These are phyloP conservation scores for Taxillus chinensis DNA, from an alignment of 164 flowering plant species.

Conservation along the genomic window DNA sequence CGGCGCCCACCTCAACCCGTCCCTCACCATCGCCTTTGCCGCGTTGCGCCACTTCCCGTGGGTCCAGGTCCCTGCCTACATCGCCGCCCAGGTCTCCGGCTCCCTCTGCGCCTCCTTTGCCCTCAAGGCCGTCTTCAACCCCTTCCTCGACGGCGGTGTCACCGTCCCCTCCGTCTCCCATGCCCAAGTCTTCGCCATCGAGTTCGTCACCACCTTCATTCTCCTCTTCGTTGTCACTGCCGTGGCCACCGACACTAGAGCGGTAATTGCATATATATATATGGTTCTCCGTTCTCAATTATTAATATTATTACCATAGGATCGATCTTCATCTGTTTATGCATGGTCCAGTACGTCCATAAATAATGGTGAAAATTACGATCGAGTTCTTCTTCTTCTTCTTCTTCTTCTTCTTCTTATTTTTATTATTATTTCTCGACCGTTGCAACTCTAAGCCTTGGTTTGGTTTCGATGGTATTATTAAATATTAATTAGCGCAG, in stretches of 20 bases:
- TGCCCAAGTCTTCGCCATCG: background rate
- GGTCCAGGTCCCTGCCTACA: conserved; percentile 2
- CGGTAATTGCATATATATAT: background rate
- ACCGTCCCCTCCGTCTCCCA: background rate
- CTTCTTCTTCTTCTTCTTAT: too few species aligned
- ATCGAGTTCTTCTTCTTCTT: too few species aligned
- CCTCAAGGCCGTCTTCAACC: conserved; percentile 3
- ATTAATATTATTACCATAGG: too few species aligned
- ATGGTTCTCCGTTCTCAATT: background rate
- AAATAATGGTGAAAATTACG: too few species aligned
- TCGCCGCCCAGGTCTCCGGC: conserved; percentile 4
- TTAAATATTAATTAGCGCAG: too few species aligned
- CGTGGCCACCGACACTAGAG: background rate
- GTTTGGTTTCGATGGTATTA: too few species aligned
- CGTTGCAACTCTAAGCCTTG: too few species aligned
- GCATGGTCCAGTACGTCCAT: too few species aligned
- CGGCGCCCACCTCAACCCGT: conserved; percentile 7
- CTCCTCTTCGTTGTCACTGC: background rate
- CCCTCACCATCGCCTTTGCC: conserved; percentile 3
- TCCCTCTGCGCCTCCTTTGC: conserved; percentile 1
- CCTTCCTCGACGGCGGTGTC: background rate
- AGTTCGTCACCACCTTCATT: background rate
- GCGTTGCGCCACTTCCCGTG: conserved; percentile 3
- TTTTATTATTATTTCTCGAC: too few species aligned
- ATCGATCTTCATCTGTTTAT: too few species aligned